These are phyloP conservation scores for Cryptococcus sp. DNA, from an alignment of 1,284 basidiomycete species.

Conservation along the genomic window DNA sequence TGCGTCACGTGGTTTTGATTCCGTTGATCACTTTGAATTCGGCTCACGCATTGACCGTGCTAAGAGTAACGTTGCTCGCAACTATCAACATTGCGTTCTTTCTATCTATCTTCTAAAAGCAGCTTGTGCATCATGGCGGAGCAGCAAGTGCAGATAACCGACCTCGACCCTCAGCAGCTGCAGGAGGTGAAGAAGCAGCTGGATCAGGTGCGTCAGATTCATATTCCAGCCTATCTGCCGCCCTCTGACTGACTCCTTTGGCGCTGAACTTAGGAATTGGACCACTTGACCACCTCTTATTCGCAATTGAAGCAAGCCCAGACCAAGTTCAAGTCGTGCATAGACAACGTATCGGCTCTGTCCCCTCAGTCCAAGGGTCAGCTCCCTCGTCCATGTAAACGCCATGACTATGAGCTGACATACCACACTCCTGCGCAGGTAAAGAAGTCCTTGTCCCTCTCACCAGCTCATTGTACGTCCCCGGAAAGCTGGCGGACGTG, in stretches of 20 bases:
- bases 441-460: constrained; percentile 88
- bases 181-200: constrained; percentile 83
- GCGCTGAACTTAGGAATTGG: constrained; percentile 75
- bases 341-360: constrained; percentile 75
- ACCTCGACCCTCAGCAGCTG: constrained; percentile 79
- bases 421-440: constrained; percentile 56
- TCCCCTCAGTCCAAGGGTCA: constrained; percentile 72
- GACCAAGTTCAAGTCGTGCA: constrained; percentile 84
- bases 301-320: constrained; percentile 90
- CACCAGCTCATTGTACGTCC: constrained; percentile 92
- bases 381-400: constrained; percentile 28
- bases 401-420: too few species aligned
- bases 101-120: too few species aligned
- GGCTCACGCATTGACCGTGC: too few species aligned
- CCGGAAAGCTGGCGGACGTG: constrained; percentile 79
- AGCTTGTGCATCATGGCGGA: constrained; percentile 56
- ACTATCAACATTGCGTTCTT: too few species aligned
- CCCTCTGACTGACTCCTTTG: too few species aligned
- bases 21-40: too few species aligned
- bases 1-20: constrained; percentile 1
- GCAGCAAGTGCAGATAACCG: constrained; percentile 74
- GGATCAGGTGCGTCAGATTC: constrained; percentile 67
- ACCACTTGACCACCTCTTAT: constrained; percentile 88
- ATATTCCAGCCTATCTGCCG: too few species aligned
- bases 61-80: too few species aligned